Evolutionary conservation across 768 basidiomycete species (phyloP), one percentile per base, ranked within the genome.

Genomic region (Mycena latifolia): DNA sequence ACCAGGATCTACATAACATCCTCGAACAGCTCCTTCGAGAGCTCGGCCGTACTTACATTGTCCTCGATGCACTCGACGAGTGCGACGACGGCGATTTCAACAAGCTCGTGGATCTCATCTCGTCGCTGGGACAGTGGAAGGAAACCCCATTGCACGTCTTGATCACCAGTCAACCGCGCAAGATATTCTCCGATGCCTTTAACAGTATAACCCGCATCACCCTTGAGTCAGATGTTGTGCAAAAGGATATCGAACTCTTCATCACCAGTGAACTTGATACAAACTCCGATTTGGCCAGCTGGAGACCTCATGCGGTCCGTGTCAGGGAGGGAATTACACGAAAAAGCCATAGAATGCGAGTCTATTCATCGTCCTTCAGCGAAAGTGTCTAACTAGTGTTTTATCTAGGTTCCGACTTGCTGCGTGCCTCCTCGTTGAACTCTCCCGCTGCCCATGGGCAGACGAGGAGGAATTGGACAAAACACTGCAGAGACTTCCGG

Each of bases 21-120:
- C 28, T 61, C 4, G 7, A 43, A 33, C 20, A 33, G 59, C 51
- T 61, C 15, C 52, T 61, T 15, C 43, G n/a, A 10, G 29, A 54
- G 60, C 41, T 61, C 18, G 18, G 52, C 11, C 60, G 59, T 3
- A 61, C 59, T 20, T 61, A 61, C 20, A 25, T 61, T 12, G 20
- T 61, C 28, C n/a, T 61, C 8, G 60, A 61, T 54, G 60, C 60
- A 45, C 52, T 61, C 18, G 31, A 61, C 18, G 60, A 61, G 31
- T 53, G 51, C 25, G 50, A 20, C 6, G 20, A 22, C 10, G 27
- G 14, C 17, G 29, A 61, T 11, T 11, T 54, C 14, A 2, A 2
- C 0, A 12, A 10, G 28, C 39, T 54, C 11, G 9, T 61, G 12
- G 22, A 45, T 1, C 27, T 61, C 12, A 7, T 61, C 35, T 54